Evolutionary conservation across 1,139 yeast species (phyloP), one percentile per base, ranked within the genome.

Genomic region (Pichia sp.): DNA sequence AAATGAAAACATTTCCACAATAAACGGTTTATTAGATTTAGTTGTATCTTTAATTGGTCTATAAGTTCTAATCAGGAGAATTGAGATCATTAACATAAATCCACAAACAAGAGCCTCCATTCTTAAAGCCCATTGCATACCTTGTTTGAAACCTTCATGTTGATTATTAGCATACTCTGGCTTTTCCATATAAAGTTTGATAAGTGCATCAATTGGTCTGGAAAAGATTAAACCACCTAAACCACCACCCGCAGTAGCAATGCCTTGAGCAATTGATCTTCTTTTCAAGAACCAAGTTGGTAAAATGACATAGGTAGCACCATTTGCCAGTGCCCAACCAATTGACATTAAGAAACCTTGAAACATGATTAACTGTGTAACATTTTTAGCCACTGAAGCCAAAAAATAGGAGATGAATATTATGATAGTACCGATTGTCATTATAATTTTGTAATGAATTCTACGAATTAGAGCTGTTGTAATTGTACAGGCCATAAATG

Each of bases 321-420:
- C 74, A 53, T 76, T 82, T 20, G 81, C 66, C 39, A 84, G 64
- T 0, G 81, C 74, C 53, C 79, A 80, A 0, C 85, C 79, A 11
- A 79, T 53, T 0, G 90, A 88, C 42, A 80, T 73, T 46, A 82
- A 56, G 1, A 83, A 66, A 9, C 94, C 94, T 63, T 84, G 90
- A 15, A 86, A 77, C 40, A 82, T 63, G 58, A 77, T 80, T n/a
- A 84, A 64, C 51, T 83, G 86, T 80, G 85, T 79, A 44, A 67
- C 60, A 0, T 59, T 65, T 1, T 76, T 79, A 3, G 88, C 73
- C 59, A 77, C 81, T 0, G 88, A 80, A 0, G 90, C 88, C 27
- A 81, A 61, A 39, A 85, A 61, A 56, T 77, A 80, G 0, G 85
- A 86, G 0, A 73, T 64, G 12, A 80, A 72, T 59, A 81, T 79